Conservation (phyloP, 805 yeast genomes). For the Henningerozyma blattae region DNA sequence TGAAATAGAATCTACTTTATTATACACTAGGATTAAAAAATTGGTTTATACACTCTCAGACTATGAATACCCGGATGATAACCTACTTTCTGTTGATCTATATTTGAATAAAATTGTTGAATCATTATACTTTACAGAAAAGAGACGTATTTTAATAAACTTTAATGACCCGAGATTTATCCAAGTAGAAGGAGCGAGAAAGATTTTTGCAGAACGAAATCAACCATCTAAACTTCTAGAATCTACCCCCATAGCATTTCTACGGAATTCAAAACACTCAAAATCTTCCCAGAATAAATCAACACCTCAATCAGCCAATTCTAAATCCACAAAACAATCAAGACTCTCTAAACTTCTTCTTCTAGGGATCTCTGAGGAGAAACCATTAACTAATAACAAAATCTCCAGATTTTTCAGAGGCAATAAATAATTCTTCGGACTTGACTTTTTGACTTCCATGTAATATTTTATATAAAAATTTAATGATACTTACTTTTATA, state of each 20-base stretch:
- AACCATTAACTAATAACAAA: not conserved
- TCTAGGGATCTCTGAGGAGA: not conserved
- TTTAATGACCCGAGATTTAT: constrained; percentile 6
- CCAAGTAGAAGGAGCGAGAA: constrained; percentile 4
- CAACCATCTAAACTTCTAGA: constrained; percentile 2
- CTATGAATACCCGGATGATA: constrained; percentile 12
- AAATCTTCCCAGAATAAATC: not conserved
- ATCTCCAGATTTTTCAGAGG: not conserved
- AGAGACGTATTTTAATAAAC: constrained; percentile 7
- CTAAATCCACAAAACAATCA: not conserved
- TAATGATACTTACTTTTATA: too few relatives aligned
- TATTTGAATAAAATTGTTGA: constrained; percentile 10
- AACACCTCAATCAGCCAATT: not conserved
- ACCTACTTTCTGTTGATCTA: constrained; percentile 5
- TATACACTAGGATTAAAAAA: constrained; percentile 11
- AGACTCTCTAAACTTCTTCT: not conserved
- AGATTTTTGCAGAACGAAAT: constrained; percentile 4
- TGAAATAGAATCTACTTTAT: constrained; percentile 14
- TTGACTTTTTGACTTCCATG: too few relatives aligned
- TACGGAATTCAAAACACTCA: not conserved
- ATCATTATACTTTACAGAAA: not conserved
- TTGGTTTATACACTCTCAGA: constrained; percentile 10
- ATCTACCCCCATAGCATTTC: not conserved
- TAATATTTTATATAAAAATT: too few relatives aligned
- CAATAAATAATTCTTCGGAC: too few relatives aligned